Conservation (phyloP, 805 yeast genomes). For the Saturnispora serradocipensis region DNA sequence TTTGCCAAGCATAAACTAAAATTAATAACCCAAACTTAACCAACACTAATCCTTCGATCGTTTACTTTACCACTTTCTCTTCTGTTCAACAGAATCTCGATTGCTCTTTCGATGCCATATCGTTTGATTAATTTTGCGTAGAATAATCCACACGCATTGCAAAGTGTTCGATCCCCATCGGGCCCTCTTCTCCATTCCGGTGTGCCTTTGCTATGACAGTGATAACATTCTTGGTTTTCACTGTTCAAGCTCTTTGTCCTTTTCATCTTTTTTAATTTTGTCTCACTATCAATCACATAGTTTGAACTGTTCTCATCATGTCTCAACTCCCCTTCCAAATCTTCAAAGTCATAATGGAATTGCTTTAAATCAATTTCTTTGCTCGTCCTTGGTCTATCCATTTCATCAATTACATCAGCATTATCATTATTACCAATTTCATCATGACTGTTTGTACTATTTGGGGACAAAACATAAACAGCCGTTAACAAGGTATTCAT, state of each 20-base stretch:
- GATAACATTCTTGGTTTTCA: constrained; percentile 7
- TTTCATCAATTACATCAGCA: neutral
- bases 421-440: neutral
- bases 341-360: neutral
- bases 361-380: neutral
- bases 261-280: neutral
- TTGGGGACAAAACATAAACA: neutral
- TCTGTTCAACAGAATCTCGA: constrained; percentile 30
- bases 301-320: neutral
- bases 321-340: neutral
- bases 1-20: neutral
- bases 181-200: constrained; percentile 88
- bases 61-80: constrained; percentile 19
- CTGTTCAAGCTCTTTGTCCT: neutral
- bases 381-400: neutral
- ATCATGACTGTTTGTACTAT: neutral
- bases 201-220: constrained; percentile 48
- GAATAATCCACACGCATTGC: constrained; percentile 78
- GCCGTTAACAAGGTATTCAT: neutral
- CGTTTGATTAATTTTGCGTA: constrained; percentile 58
- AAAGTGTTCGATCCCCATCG: constrained; percentile 61
- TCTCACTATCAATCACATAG: neutral
- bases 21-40: neutral
- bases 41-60: constrained; percentile 23
- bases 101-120: constrained; percentile 45